A percentile compares a stretch with the other conserved stretches of the same genome.
Conservation (phyloP, 495 filamentous ascomycete species). For the Annulohypoxylon stygium region DNA sequence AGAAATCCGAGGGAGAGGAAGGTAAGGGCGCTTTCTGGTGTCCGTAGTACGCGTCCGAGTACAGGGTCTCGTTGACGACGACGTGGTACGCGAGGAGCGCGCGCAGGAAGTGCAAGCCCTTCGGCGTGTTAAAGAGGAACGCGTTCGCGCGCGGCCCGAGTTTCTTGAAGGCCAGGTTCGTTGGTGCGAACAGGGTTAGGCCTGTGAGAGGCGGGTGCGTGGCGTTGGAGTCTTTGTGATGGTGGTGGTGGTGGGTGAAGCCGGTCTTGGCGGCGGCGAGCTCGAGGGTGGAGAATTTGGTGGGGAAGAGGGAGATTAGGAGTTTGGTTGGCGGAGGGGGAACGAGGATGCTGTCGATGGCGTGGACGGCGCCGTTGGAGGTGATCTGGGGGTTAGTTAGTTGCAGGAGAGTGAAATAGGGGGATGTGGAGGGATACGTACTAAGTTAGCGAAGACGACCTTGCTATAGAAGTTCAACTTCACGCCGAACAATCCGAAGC, state of each 20-base stretch:
- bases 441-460: constrained; percentile 74
- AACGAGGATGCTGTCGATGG: constrained; percentile 75
- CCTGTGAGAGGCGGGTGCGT: constrained; percentile 50
- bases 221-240: constrained; percentile 26
- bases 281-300: constrained; percentile 79
- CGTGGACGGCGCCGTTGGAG: constrained; percentile 86
- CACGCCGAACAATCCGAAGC: constrained; percentile 67
- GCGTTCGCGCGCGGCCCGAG: constrained; percentile 77
- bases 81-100: constrained; percentile 84
- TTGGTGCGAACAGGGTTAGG: constrained; percentile 78
- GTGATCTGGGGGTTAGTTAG: constrained; percentile 58
- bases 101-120: constrained; percentile 76
- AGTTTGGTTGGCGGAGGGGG: constrained; percentile 74
- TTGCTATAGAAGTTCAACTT: constrained; percentile 79
- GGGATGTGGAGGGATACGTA: constrained; percentile 50
- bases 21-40: constrained; percentile 7
- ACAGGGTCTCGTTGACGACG: constrained; percentile 79
- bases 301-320: constrained; percentile 75
- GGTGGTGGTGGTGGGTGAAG: constrained; percentile 55
- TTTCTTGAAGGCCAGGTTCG: constrained; percentile 78
- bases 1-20: too few relatives aligned
- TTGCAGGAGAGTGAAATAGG: constrained; percentile 22
- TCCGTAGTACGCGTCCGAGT: constrained; percentile 82
- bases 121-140: constrained; percentile 79
- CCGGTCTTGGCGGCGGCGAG: constrained; percentile 79